These are phyloP conservation scores for Podospora didyma DNA, from an alignment of 495 filamentous ascomycete species.

Conservation along the genomic window DNA sequence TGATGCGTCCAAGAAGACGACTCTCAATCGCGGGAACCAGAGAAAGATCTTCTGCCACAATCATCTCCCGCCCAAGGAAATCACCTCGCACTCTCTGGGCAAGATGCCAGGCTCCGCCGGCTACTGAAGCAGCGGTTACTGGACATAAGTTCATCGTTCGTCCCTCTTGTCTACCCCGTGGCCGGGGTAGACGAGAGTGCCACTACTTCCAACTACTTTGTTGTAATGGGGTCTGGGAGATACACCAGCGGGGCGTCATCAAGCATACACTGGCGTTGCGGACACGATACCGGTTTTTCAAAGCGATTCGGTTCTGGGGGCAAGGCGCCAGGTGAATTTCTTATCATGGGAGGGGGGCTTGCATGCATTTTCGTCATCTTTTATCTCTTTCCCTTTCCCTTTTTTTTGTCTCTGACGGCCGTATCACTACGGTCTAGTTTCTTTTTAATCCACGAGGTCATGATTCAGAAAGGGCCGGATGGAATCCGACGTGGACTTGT, in stretches of 20 bases:
- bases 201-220: neutral
- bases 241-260: neutral
- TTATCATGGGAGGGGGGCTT: neutral
- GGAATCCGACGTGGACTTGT: too few relatives aligned
- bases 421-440: neutral
- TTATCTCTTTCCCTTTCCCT: neutral
- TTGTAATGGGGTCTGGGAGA: neutral
- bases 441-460: neutral
- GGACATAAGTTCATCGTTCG: neutral
- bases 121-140: conserved; percentile 27
- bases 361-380: neutral
- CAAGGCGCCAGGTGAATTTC: neutral
- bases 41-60: conserved; percentile 48
- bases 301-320: neutral
- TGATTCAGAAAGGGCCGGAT: too few relatives aligned
- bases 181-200: too few relatives aligned
- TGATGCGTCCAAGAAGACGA: conserved; percentile 49
- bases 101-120: conserved; percentile 47
- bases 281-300: neutral
- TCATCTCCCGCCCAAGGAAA: conserved; percentile 41
- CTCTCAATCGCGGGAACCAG: conserved; percentile 32
- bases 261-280: neutral
- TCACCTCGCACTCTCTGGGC: conserved; percentile 35
- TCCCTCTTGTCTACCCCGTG: too few relatives aligned
- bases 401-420: neutral